These are phyloP conservation scores for Setomelanomma holmii DNA, from an alignment of 2,329 filamentous ascomycete species.

Conservation along the genomic window DNA sequence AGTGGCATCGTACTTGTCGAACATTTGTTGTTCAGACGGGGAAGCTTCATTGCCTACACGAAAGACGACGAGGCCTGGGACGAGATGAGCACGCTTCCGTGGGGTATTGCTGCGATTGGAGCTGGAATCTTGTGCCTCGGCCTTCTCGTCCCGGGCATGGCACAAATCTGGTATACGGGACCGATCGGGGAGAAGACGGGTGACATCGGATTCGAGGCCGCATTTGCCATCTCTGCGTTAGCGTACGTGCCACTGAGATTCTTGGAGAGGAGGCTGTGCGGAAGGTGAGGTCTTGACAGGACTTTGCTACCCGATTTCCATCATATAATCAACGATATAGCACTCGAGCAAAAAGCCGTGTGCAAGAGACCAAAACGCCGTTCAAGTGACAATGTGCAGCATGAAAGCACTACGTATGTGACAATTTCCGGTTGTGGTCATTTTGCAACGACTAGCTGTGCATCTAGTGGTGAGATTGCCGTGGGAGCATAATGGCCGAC, in stretches of 20 bases:
- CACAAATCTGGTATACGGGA: conserved; percentile 67
- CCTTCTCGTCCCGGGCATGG: conserved; percentile 66
- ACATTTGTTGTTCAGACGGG: conserved; percentile 48
- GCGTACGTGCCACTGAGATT: conserved; percentile 54
- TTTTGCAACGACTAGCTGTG: no score
- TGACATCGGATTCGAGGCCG: conserved; percentile 71
- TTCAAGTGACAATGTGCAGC: no score
- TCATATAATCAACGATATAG: no score
- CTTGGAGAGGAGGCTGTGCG: conserved; percentile 45
- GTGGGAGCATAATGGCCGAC: no score
- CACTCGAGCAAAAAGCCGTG: no score
- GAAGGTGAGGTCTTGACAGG: conserved; percentile 16
- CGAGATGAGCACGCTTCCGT: conserved; percentile 48
- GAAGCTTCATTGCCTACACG: conserved; percentile 40
- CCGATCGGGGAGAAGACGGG: conserved; percentile 67
- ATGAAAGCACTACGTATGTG: no score
- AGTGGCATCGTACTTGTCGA: conserved; percentile 44
- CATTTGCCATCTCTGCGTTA: conserved; percentile 58
- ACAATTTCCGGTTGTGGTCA: no score
- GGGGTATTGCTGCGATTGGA: conserved; percentile 50
- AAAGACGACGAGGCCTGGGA: conserved; percentile 52
- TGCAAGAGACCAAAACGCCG: no score
- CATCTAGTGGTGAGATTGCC: no score
- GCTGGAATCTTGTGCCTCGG: conserved; percentile 50
- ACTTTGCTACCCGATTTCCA: no score